Base-by-base conservation (phyloP, 1,284 basidiomycete genomes). In the Puccinia polysora region DNA sequence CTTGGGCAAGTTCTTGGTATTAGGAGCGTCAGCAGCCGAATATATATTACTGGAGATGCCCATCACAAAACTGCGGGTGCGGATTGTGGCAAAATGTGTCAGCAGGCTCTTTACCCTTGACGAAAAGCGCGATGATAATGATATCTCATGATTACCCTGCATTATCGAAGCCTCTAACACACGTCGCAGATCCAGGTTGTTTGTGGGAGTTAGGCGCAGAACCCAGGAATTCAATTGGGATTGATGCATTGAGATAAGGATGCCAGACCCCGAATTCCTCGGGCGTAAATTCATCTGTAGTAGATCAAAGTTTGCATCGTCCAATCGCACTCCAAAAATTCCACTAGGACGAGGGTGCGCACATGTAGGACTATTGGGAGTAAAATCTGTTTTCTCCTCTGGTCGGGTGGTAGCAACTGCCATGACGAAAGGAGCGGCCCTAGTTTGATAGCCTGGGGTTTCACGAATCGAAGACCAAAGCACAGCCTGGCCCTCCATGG, bases 201-300 rank as follows among this genome's bases (percentile, higher is more conserved):
- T 59, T 59, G 36, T 59, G 43, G 2, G 60, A 8, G 23, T 34
- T 14, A 43, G 60, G 60, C 18, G 60, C 38, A 49, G 60, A 63
- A n/a, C 65, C 65, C n/a, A 68, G 65, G 28, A 43, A 56, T 15
- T 68, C 65, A 15, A 68, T 58, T 58, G 65, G 38, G 28, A 58
- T 68, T 20, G 53, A 68, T 10, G 43, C 65, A 43, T 58, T 58
- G 28, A 58, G 40, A 53, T 56, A 20, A 34, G 65, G 65, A 58
- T 68, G 65, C 65, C 65, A 68, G n/a, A 56, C 28, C 25, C 65
- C 65, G 43, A 68, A 68, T 53, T 68, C 65, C 49, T 68, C 65
- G 23, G 65, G 53, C 25, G 65, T 68, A 25, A 56, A 68, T 58
- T 68, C 65, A 28, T 65, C 64, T 65, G 20, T 10, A 7, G 7